Conservation (phyloP, 805 yeast species). For the Yamadazyma olivae region DNA sequence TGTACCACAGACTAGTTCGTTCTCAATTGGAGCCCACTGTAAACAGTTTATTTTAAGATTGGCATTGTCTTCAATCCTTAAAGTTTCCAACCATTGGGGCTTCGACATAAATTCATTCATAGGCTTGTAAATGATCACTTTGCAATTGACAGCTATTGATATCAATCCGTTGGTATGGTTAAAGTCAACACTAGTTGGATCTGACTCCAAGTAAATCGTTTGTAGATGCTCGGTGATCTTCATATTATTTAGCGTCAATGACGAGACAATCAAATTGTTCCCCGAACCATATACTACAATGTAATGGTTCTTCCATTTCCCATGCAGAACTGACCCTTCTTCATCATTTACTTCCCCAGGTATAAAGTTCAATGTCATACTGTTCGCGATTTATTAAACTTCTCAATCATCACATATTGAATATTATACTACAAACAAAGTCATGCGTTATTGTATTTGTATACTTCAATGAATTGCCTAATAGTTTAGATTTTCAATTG, state of each 20-base stretch:
- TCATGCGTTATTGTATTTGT: too few species aligned
- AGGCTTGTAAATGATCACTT: constrained; percentile 54
- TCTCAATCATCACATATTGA: too few species aligned
- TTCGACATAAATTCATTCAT: constrained; percentile 43
- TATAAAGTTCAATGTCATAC: constrained; percentile 68
- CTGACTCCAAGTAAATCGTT: constrained; percentile 68
- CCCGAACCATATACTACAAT: constrained; percentile 82
- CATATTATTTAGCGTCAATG: constrained; percentile 15
- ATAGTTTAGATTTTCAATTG: background rate
- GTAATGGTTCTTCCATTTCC: constrained; percentile 62
- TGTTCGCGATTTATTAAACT: too few species aligned
- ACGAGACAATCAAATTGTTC: constrained; percentile 63
- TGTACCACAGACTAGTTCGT: constrained; percentile 65
- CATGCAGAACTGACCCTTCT: constrained; percentile 53
- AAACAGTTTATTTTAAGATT: constrained; percentile 35
- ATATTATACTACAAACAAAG: too few species aligned
- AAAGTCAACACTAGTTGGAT: constrained; percentile 65
- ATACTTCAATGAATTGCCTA: too few species aligned
- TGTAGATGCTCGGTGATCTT: constrained; percentile 49
- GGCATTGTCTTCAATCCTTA: constrained; percentile 16
- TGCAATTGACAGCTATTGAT: constrained; percentile 49
- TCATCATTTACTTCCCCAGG: constrained; percentile 81
- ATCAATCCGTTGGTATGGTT: constrained; percentile 55
- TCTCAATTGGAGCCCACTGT: constrained; percentile 51
- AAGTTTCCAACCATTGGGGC: constrained; percentile 45